Evolutionary conservation across 2,329 filamentous ascomycete species (phyloP), one percentile per base, ranked within the genome.

Genomic region (Alternaria arbusti): DNA sequence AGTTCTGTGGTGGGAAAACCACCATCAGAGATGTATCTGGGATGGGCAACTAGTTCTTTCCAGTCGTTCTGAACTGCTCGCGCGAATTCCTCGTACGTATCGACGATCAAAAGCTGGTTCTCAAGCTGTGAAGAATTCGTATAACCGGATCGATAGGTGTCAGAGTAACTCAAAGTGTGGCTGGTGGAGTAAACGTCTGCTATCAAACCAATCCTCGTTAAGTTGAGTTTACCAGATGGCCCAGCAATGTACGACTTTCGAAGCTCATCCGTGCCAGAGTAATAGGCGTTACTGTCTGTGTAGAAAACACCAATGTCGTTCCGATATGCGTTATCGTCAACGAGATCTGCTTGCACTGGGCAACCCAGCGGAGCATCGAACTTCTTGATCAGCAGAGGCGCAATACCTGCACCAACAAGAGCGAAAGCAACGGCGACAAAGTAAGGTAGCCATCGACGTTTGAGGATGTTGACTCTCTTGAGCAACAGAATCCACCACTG

Each of bases 361-460:
- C 81, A 77, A 25, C 84, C 22, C 79, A 81, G 6, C 80, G 84
- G 5, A 83, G 81, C 82, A 3, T 77, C 71, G 69, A 89, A 88
- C 56, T 82, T 80, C 47, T 86, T 85, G 15, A 97, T 83, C 69
- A 94, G 93, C 2, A 95, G 83, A 9, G 89, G 91, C 0, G 93
- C 91, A 20, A 97, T 81, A 0, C 89, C 92, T 13, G 92, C 91
- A 1, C 92, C 91, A 61, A 93, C 83, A 55, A 97, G 86, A 0
- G 94, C 93, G 13, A 97, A 88, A 1, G 91, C 69, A 43, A 97
- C 85, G 0, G 92, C 93, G 2, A 89, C 87, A 9, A 89, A 75
- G 59, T 93, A 93, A 0, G 93, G 91, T 22, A 94, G 82, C 80
- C 88, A 91, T 71, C 94, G 95, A 28, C 90, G 86, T 71, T 90